These are phyloP conservation scores for Solanum sitiens DNA, from an alignment of 257 asterid species.

Conservation along the genomic window DNA sequence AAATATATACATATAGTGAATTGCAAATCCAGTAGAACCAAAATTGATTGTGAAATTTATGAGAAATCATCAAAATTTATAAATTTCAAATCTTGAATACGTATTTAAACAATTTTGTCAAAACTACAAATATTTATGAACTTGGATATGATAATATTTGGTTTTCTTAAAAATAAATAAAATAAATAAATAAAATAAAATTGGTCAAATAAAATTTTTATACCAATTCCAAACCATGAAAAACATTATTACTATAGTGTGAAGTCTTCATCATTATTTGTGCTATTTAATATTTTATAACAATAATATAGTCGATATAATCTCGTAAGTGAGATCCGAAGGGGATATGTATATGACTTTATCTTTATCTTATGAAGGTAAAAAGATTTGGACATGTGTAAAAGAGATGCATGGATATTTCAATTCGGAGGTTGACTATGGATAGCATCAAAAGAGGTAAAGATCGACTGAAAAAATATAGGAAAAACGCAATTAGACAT, in stretches of 20 bases:
- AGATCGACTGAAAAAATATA: too few relatives aligned
- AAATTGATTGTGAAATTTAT: neutral
- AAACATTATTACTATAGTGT: neutral
- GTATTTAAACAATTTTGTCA: neutral
- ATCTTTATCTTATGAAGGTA: neutral
- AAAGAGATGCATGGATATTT: neutral
- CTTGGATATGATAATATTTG: neutral
- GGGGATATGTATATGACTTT: neutral
- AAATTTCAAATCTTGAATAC: neutral
- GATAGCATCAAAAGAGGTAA: neutral
- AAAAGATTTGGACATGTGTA: neutral
- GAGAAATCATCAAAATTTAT: neutral
- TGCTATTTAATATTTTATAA: neutral
- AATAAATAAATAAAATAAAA: too few relatives aligned
- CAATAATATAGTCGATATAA: neutral
- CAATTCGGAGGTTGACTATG: neutral
- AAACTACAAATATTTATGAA: neutral
- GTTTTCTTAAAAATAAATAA: neutral
- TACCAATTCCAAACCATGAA: neutral
- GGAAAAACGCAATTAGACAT: fast-evolving
- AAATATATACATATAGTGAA: neutral
- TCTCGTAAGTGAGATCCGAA: neutral
- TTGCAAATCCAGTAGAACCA: neutral
- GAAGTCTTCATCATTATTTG: neutral
- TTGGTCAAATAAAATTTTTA: neutral